Percentiles rank a stretch among this genome's conserved stretches.
phyloP scores from a whole-genome alignment of 441 rosid species.

The Metrosideros polymorpha region DNA sequence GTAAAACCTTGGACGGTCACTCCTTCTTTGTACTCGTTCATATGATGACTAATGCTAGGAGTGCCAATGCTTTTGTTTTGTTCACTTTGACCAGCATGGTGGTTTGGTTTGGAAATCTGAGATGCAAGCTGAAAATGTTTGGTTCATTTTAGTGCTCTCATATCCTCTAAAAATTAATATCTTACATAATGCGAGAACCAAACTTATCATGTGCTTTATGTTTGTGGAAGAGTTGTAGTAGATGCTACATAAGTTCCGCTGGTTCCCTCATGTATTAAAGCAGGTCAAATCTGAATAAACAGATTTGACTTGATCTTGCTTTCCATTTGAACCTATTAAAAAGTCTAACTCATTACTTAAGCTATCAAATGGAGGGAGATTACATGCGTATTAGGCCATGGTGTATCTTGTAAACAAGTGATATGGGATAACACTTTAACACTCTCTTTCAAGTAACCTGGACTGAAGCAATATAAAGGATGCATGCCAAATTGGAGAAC shows the following conservation, averaged over 20 bases:
- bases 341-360: background rate
- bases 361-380: background rate
- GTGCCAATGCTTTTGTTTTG: background rate
- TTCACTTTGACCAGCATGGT: background rate
- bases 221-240: background rate
- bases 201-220: background rate
- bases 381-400: background rate
- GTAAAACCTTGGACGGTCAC: background rate
- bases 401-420: background rate
- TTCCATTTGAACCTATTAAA: background rate
- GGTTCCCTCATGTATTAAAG: background rate
- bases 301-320: background rate
- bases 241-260: background rate
- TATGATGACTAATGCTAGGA: background rate
- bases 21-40: background rate
- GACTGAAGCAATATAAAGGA: background rate
- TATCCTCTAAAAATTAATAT: background rate
- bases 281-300: background rate
- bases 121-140: background rate
- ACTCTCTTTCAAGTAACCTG: background rate
- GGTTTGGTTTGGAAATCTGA: background rate
- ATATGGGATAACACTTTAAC: background rate
- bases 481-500: background rate
- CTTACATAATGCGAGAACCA: background rate
- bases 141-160: background rate